A percentile compares a stretch with the other conserved stretches of the same genome.
These are phyloP conservation scores for Podaxis mareebaensis DNA, from an alignment of 768 basidiomycete genomes.

Conservation along the genomic window DNA sequence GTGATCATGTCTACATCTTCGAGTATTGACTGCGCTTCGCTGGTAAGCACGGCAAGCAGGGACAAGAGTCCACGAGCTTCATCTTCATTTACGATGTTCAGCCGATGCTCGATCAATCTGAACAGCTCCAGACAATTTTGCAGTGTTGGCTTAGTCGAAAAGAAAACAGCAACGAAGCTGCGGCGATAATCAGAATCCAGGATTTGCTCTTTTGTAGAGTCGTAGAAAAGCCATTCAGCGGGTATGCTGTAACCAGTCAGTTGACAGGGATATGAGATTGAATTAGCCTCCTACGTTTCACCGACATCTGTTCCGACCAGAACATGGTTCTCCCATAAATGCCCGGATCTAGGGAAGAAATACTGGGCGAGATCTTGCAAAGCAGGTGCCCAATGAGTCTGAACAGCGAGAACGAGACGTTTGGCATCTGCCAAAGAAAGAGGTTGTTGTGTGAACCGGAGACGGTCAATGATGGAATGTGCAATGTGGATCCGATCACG, in stretches of 20 bases:
- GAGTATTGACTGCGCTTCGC: slow-evolving; percentile 27
- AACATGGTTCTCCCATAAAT: slow-evolving; percentile 2
- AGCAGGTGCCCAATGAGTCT: neutral
- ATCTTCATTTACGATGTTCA: slow-evolving; percentile 9
- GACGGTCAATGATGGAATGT: slow-evolving; percentile 4
- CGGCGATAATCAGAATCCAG: slow-evolving; percentile 7
- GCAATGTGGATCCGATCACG: neutral
- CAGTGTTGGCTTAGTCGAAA: neutral
- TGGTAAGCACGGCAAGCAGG: slow-evolving; percentile 40
- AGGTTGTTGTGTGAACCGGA: slow-evolving; percentile 1
- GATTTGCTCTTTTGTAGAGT: slow-evolving; percentile 7
- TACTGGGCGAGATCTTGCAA: slow-evolving; percentile 6
- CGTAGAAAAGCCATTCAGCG: slow-evolving; percentile 10
- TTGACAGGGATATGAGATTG: neutral
- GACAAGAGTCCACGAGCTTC: slow-evolving; percentile 33
- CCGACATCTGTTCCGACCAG: slow-evolving; percentile 3
- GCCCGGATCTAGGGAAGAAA: slow-evolving; percentile 10
- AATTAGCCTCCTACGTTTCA: neutral
- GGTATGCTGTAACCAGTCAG: neutral
- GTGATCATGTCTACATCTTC: slow-evolving; percentile 27
- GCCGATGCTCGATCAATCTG: slow-evolving; percentile 18
- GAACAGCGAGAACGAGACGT: neutral
- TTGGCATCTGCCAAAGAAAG: neutral
- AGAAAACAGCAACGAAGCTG: neutral
- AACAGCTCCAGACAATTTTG: slow-evolving; percentile 19